Percentiles rank a stretch among this genome's conserved stretches.
These are phyloP conservation scores for Septoria linicola DNA, from an alignment of 2,329 filamentous ascomycete species.

Conservation along the genomic window DNA sequence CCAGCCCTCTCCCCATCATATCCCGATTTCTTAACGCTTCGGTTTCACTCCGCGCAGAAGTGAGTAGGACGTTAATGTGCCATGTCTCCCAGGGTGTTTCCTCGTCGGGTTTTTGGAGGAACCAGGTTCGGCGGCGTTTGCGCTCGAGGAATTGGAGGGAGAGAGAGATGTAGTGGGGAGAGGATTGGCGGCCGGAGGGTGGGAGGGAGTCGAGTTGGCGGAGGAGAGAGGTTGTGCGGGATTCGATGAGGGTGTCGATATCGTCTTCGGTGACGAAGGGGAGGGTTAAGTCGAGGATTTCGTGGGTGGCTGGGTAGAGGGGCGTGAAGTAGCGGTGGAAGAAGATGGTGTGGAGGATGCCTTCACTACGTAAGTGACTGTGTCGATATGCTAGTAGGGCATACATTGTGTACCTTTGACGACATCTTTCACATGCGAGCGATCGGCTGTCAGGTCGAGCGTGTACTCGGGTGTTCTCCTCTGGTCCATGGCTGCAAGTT, in stretches of 20 bases:
- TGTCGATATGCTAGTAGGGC: too few species aligned
- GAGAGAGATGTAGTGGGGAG: slow-evolving; percentile 34
- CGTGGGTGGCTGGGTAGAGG: slow-evolving; percentile 76
- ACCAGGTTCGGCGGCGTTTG: slow-evolving; percentile 75
- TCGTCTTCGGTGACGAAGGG: slow-evolving; percentile 87
- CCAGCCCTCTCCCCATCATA: slow-evolving; percentile 86
- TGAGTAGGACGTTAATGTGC: slow-evolving; percentile 90
- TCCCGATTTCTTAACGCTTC: slow-evolving; percentile 85
- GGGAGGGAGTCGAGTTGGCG: slow-evolving; percentile 63
- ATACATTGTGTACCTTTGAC: slow-evolving; percentile 87
- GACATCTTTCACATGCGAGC: slow-evolving; percentile 83
- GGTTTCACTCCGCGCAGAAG: slow-evolving; percentile 80
- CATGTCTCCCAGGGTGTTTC: slow-evolving; percentile 97
- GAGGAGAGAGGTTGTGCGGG: slow-evolving; percentile 74
- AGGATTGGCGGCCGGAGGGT: too few species aligned
- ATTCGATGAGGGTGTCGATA: slow-evolving; percentile 89
- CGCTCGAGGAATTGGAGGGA: slow-evolving; percentile 93
- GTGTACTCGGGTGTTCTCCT: slow-evolving; percentile 80
- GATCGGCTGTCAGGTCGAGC: slow-evolving; percentile 90
- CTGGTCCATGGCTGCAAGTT: slow-evolving; percentile 55
- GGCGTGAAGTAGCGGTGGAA: slow-evolving; percentile 97
- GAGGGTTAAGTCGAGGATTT: slow-evolving; percentile 85
- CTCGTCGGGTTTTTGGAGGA: slow-evolving; percentile 77
- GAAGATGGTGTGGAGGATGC: slow-evolving; percentile 94
- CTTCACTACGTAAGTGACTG: slow-evolving; percentile 47